Percentiles rank a stretch among this genome's conserved stretches.
Evolutionary conservation across 495 filamentous ascomycete species (phyloP).

Genomic region (Xylaria palmicola): DNA sequence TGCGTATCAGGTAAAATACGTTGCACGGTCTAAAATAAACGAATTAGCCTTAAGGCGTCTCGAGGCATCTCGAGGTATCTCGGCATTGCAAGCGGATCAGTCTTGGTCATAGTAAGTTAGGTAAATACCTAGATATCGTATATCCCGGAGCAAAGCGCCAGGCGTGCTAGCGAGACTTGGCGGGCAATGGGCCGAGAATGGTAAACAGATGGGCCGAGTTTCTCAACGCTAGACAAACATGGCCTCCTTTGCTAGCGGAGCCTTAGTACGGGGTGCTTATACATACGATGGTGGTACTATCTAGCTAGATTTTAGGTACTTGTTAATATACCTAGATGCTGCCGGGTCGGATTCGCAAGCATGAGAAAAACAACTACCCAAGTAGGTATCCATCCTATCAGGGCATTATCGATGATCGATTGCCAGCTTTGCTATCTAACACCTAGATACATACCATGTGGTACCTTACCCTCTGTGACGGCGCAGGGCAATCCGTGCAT

Average conservation of each 20-base stretch:
- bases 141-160: neutral
- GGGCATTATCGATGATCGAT: too few species aligned
- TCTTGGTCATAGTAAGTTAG: too few species aligned
- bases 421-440: too few species aligned
- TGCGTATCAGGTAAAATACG: neutral
- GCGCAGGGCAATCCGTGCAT: too few species aligned
- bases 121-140: neutral
- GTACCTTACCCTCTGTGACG: too few species aligned
- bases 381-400: too few species aligned
- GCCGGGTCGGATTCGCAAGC: too few species aligned
- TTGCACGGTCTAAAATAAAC: neutral
- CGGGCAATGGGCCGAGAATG: neutral
- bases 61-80: neutral
- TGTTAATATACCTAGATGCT: too few species aligned
- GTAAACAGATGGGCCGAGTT: neutral
- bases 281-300: too few species aligned
- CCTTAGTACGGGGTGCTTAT: neutral
- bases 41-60: neutral
- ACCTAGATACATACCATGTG: too few species aligned
- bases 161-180: neutral
- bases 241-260: neutral
- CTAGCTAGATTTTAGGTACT: too few species aligned
- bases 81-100: neutral
- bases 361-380: too few species aligned
- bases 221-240: neutral